Evolutionary conservation across 2,329 filamentous ascomycete species (phyloP).

Genomic region (Arthrobotrys musiformis): DNA sequence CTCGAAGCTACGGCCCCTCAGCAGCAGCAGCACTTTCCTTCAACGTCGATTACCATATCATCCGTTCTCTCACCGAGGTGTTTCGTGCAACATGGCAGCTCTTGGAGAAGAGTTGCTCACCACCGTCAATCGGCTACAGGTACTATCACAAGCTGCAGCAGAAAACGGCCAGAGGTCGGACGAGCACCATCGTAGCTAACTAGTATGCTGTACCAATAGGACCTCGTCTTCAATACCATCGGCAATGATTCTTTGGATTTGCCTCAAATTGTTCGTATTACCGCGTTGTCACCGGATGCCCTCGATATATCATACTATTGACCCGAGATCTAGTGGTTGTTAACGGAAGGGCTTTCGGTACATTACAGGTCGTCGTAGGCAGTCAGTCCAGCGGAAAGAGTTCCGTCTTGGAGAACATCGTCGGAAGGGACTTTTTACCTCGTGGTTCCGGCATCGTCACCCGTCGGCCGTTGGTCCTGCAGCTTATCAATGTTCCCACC

Average conservation of each 20-base stretch:
- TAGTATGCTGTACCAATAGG: conserved; percentile 20
- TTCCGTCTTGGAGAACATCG: conserved; percentile 97
- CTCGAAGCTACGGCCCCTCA: conserved; percentile 9
- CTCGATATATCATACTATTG: conserved; percentile 1
- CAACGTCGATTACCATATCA: too few species aligned
- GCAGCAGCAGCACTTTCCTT: conserved; percentile 21
- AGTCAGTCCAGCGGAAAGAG: conserved; percentile 99
- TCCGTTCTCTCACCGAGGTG: conserved; percentile 59
- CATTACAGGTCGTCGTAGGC: conserved; percentile 86
- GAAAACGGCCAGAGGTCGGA: conserved; percentile 35
- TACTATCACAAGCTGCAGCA: neutral
- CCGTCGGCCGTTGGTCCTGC: conserved; percentile 89
- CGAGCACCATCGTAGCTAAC: conserved; percentile 37
- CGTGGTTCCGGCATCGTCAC: conserved; percentile 97
- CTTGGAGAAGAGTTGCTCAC: conserved; percentile 94
- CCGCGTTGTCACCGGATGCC: conserved; percentile 31
- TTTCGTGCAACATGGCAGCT: conserved; percentile 75
- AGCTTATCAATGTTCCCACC: conserved; percentile 92
- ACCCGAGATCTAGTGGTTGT: neutral
- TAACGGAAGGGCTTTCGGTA: conserved; percentile 56
- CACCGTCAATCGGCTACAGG: conserved; percentile 98
- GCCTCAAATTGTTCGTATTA: conserved; percentile 86
- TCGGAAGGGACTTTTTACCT: conserved; percentile 95
- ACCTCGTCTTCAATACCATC: conserved; percentile 93
- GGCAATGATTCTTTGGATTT: conserved; percentile 97